A percentile compares a stretch with the other conserved stretches of the same genome.
These are phyloP conservation scores for Lactarius akahatsu DNA, from an alignment of 768 basidiomycete genomes.

Conservation along the genomic window DNA sequence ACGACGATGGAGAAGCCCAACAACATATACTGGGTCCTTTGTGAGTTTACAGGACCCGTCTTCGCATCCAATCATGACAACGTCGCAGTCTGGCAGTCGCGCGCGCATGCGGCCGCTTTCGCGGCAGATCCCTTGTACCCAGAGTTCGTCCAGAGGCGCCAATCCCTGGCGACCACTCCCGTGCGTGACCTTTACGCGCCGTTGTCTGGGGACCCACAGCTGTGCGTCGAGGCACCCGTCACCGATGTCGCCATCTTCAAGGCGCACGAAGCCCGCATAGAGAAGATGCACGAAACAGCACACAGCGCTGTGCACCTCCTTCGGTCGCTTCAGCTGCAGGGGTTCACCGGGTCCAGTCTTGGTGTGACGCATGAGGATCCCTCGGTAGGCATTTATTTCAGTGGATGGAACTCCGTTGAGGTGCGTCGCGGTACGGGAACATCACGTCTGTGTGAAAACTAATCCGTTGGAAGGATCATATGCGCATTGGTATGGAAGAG, in stretches of 20 bases:
- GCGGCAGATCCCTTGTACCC: too few species aligned
- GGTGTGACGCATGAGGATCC: background rate
- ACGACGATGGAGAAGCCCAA: background rate
- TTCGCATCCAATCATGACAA: background rate
- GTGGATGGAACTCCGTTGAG: constrained; percentile 15
- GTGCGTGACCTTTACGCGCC: background rate
- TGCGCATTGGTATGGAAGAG: background rate
- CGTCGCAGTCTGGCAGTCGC: constrained; percentile 11
- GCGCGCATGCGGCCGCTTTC: too few species aligned
- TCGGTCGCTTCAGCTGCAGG: constrained; percentile 1
- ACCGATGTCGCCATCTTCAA: constrained; percentile 8
- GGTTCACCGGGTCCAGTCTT: constrained; percentile 2
- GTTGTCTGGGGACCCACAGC: background rate
- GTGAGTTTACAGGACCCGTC: constrained; percentile 1
- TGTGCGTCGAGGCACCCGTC: background rate
- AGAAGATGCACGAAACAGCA: background rate
- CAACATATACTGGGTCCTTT: constrained; percentile 16
- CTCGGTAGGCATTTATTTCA: background rate
- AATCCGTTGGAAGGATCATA: background rate
- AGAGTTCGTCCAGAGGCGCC: background rate
- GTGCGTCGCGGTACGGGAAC: background rate
- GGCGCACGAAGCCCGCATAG: background rate
- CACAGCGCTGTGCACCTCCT: background rate
- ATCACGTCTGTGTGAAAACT: background rate
- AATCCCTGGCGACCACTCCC: background rate